Conservation (phyloP, 1,284 basidiomycete genomes). For the Grifola frondosa region DNA sequence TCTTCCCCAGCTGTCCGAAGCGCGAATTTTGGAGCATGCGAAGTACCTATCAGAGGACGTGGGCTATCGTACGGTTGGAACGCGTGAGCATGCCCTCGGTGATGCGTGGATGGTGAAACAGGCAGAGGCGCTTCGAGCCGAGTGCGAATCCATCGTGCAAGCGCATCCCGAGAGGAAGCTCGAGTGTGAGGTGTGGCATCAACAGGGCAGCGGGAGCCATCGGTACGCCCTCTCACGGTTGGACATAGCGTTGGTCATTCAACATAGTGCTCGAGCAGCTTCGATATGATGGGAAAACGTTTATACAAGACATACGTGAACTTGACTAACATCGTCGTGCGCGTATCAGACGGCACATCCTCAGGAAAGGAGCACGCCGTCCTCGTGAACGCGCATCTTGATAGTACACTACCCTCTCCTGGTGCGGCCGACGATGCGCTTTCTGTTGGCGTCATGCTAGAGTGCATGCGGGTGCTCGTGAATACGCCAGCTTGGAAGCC, state of each 20-base stretch:
- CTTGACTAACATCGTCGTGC: constrained; percentile 87
- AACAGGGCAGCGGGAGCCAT: constrained; percentile 83
- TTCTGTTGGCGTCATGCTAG: constrained; percentile 89
- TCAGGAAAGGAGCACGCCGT: constrained; percentile 79
- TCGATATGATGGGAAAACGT: constrained; percentile 82
- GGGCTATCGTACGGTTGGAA: constrained; percentile 92
- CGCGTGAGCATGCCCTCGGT: constrained; percentile 82
- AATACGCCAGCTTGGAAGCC: constrained; percentile 75
- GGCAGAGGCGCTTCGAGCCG: constrained; percentile 55
- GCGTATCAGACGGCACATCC: constrained; percentile 80
- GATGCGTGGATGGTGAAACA: constrained; percentile 82
- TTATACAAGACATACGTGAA: constrained; percentile 92
- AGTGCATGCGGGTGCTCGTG: constrained; percentile 80
- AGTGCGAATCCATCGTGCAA: constrained; percentile 59
- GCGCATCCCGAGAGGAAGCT: constrained; percentile 54
- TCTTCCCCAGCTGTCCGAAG: constrained; percentile 70
- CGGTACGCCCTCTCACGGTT: constrained; percentile 51
- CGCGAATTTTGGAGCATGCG: constrained; percentile 60
- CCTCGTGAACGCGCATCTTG: constrained; percentile 89
- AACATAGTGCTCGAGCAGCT: constrained; percentile 43
- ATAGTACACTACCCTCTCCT: constrained; percentile 77
- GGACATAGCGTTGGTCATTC: background rate
- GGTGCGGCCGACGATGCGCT: constrained; percentile 91
- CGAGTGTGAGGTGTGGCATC: constrained; percentile 86
- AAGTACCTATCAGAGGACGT: constrained; percentile 78